These are phyloP conservation scores for Solanum stenotomum DNA, from an alignment of 257 asterid genomes.

Conservation along the genomic window DNA sequence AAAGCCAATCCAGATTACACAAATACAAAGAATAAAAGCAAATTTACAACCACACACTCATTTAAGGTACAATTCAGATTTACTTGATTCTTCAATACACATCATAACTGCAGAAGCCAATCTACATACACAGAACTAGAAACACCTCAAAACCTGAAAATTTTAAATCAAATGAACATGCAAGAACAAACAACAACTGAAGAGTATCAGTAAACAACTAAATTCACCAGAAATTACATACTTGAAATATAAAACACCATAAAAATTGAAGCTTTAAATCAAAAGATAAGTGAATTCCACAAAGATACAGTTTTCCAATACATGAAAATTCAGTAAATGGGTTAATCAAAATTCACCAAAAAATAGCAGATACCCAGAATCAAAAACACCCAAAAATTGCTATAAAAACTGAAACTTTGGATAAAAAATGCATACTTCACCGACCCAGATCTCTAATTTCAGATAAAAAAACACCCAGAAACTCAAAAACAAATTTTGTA, in stretches of 20 bases:
- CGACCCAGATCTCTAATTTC: conserved; percentile 51
- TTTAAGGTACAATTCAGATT: not conserved
- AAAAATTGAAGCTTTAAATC: not conserved
- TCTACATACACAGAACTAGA: not conserved
- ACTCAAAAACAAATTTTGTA: conserved; percentile 32
- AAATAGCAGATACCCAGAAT: not conserved
- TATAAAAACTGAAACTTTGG: conserved; percentile 8
- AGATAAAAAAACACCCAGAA: conserved; percentile 47
- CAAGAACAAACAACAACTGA: conserved; percentile 1
- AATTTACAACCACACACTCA: conserved; percentile 17
- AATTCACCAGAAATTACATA: not conserved
- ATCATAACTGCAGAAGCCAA: conserved; percentile 6
- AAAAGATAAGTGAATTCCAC: not conserved
- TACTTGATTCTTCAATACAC: not conserved
- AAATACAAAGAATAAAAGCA: not conserved
- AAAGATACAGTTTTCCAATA: not conserved
- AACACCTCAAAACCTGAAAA: conserved; percentile 4
- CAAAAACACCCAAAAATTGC: not conserved
- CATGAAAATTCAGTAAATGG: not conserved
- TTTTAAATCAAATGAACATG: conserved; percentile 23
- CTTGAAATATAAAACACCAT: not conserved
- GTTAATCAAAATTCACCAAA: not conserved
- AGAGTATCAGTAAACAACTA: not conserved
- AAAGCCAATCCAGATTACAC: not conserved
- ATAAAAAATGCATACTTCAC: conserved; percentile 18